Base-by-base conservation (phyloP, 352 stramenopile species). In the Phytophthora quininea region DNA sequence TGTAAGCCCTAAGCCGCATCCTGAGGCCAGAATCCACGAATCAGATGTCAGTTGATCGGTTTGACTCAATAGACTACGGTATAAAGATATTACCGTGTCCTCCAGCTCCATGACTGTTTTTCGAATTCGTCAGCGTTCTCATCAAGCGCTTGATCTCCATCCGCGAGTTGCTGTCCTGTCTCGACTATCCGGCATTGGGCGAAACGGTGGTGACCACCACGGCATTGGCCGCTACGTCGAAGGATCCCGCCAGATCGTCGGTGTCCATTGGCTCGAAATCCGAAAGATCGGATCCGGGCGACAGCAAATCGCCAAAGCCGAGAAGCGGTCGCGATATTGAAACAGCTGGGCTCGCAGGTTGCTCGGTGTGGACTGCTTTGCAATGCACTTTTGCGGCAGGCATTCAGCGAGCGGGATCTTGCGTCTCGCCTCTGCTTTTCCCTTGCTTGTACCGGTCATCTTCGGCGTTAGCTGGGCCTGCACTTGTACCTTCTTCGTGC, bases 1-100 rank as follows among this genome's bases (percentile, higher is more conserved):
- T 33, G 62, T 64, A 43, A 64, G 32, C 11, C 62, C 54, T 8
- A 47, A 50, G 5, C 60, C 60, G 49, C 38, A 69, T 10, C 42
- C 24, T 55, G 48, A 64, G 15, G 53, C 47, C 2, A 59, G 4
- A 2, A 60, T 40, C 54, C 50, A 60, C 7, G 40, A 64, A n/a
- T n/a, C n/a, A n/a, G n/a, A n/a, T n/a, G n/a, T n/a, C n/a, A n/a
- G n/a, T n/a, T n/a, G n/a, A n/a, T 12, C 42, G 32, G 27, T 19
- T 54, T 1, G 53, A 45, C 27, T 19, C 19, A 54, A 24, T 8
- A 63, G 24, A 27, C 11, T 46, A 3, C 15, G 27, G 49, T 58
- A 42, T 3, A 46, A 8, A n/a, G 37, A 12, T 12, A 38, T 46
- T 49, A 54, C 31, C 38, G 53, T 58, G 3, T 59, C 11, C 10